Conservation (phyloP, 164 flowering plant genomes). For the Stephania cephalantha region DNA sequence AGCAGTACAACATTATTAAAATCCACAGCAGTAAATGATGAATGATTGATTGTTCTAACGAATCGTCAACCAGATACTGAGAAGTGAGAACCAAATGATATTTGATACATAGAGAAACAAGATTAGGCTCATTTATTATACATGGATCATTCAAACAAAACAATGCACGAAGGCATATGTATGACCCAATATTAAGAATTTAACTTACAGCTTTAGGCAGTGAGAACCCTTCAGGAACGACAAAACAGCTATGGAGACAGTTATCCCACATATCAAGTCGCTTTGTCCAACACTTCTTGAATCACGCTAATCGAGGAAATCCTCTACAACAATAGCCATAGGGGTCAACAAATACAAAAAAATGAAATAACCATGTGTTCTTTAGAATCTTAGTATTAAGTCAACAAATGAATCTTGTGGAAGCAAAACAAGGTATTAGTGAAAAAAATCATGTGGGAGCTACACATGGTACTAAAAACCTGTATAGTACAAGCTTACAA, state of each 20-base stretch:
- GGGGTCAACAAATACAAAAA: conserved; percentile 2
- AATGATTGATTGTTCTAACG: background rate
- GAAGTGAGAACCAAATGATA: background rate
- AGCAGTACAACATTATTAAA: background rate
- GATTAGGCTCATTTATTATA: background rate
- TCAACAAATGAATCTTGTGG: background rate
- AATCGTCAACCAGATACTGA: background rate
- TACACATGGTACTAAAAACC: no score
- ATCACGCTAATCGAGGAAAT: conserved; percentile 34
- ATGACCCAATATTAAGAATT: background rate
- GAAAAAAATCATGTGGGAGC: no score
- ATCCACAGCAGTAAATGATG: background rate
- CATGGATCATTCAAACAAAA: background rate
- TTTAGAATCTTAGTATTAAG: background rate
- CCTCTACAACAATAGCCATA: conserved; percentile 40
- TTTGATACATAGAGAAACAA: background rate
- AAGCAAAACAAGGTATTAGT: background rate
- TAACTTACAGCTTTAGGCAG: conserved; percentile 48
- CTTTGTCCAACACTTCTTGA: conserved; percentile 47
- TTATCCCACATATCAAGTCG: conserved; percentile 76
- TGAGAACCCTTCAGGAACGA: conserved; percentile 65
- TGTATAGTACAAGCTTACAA: no score
- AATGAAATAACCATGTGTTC: background rate
- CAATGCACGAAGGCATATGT: background rate
- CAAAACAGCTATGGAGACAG: conserved; percentile 60